Conservation (phyloP, 257 asterid species). For the Solanum chiquidenum region DNA sequence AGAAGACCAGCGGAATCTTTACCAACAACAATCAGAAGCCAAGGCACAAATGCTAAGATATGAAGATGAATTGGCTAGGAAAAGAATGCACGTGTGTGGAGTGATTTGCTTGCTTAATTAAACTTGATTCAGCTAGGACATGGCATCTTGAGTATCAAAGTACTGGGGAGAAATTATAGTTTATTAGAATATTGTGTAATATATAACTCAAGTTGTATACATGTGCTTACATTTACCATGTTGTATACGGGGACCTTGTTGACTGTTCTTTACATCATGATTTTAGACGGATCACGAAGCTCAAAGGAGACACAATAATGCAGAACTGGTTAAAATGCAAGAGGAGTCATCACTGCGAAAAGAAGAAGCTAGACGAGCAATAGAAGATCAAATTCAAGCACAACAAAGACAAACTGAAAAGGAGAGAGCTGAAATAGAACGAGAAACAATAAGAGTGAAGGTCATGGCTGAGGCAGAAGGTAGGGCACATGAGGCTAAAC, state of each 20-base stretch:
- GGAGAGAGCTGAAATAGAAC: slow-evolving; percentile 90
- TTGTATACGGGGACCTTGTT: not conserved
- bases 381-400: slow-evolving; percentile 94
- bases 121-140: not conserved
- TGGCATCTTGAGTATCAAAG: not conserved
- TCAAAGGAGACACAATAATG: slow-evolving; percentile 75
- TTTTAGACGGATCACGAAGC: slow-evolving; percentile 84
- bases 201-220: not conserved
- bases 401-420: slow-evolving; percentile 84
- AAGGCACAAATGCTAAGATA: slow-evolving; percentile 91
- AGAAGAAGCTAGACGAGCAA: slow-evolving; percentile 89
- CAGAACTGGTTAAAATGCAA: slow-evolving; percentile 84
- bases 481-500: slow-evolving; percentile 83
- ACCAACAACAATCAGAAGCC: slow-evolving; percentile 79
- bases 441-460: slow-evolving; percentile 81
- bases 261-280: slow-evolving; percentile 4
- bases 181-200: not conserved
- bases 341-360: slow-evolving; percentile 78
- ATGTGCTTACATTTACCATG: not conserved
- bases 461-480: slow-evolving; percentile 96
- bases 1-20: slow-evolving; percentile 81
- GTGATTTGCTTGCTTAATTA: not conserved
- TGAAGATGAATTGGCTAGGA: slow-evolving; percentile 89
- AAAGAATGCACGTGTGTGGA: slow-evolving; percentile 70
- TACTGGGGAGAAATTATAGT: not conserved